These are phyloP conservation scores for Chlorencoelia australis DNA, from an alignment of 2,329 filamentous ascomycete genomes.

Conservation along the genomic window DNA sequence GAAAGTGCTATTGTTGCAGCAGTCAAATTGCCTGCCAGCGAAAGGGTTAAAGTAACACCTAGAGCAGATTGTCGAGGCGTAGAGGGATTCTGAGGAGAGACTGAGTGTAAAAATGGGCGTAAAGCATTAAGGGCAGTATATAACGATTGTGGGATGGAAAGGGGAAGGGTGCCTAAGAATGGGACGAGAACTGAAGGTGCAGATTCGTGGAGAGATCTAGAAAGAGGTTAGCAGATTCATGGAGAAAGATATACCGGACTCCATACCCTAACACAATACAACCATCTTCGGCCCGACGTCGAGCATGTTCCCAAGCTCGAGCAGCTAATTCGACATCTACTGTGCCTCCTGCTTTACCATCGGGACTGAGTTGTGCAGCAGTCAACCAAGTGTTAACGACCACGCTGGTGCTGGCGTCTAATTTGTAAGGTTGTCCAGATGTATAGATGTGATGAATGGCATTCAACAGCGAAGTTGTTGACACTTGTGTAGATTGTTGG, in stretches of 20 bases:
- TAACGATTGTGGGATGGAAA: slow-evolving; percentile 64
- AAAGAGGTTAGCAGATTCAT: slow-evolving; percentile 3
- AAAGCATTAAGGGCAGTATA: slow-evolving; percentile 74
- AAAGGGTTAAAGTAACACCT: slow-evolving; percentile 71
- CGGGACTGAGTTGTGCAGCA: slow-evolving; percentile 57
- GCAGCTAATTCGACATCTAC: slow-evolving; percentile 70
- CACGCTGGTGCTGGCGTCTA: slow-evolving; percentile 84
- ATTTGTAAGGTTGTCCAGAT: slow-evolving; percentile 67
- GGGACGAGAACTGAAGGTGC: slow-evolving; percentile 75
- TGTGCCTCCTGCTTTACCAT: slow-evolving; percentile 63
- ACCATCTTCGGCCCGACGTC: slow-evolving; percentile 87
- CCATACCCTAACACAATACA: slow-evolving; percentile 81
- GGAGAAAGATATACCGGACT: not conserved
- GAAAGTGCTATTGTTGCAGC: slow-evolving; percentile 70
- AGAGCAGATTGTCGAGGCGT: slow-evolving; percentile 71
- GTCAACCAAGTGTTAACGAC: slow-evolving; percentile 96
- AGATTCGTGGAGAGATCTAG: slow-evolving; percentile 77
- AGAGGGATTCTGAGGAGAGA: slow-evolving; percentile 84
- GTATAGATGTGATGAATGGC: slow-evolving; percentile 83
- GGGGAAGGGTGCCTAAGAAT: slow-evolving; percentile 71
- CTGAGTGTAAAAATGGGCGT: slow-evolving; percentile 75
- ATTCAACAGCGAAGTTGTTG: slow-evolving; percentile 87
- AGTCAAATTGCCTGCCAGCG: slow-evolving; percentile 68
- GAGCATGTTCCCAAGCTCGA: slow-evolving; percentile 92
- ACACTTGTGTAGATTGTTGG: slow-evolving; percentile 69